Percentiles rank a stretch among this genome's conserved stretches.
phyloP scores from a whole-genome alignment of 768 basidiomycete genomes.

The Paxillus involutus region DNA sequence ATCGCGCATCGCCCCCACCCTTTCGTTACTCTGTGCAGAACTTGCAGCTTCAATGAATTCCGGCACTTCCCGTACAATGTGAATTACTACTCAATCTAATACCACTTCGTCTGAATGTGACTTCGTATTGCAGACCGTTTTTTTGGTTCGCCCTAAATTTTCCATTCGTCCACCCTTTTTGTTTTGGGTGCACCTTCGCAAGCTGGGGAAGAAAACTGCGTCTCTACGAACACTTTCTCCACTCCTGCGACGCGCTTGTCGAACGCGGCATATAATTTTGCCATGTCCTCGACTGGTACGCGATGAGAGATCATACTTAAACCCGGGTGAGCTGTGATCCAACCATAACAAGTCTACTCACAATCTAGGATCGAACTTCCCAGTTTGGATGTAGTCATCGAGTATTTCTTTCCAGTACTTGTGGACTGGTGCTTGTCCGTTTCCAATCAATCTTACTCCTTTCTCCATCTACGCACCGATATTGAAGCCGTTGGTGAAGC shows the following conservation, averaged over 20 bases:
- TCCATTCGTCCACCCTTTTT: constrained; percentile 56
- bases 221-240: constrained; percentile 76
- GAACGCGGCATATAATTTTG: constrained; percentile 62
- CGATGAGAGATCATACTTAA: constrained; percentile 54
- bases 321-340: not conserved
- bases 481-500: constrained; percentile 66
- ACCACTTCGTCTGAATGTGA: not conserved
- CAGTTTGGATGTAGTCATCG: constrained; percentile 58
- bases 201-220: constrained; percentile 48
- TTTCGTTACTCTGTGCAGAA: constrained; percentile 19
- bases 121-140: not conserved
- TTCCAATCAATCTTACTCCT: constrained; percentile 68
- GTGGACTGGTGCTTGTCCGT: constrained; percentile 76
- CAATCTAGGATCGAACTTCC: constrained; percentile 68
- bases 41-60: constrained; percentile 18
- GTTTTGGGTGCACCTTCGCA: constrained; percentile 49
- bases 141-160: not conserved
- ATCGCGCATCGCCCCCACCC: constrained; percentile 9
- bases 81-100: not conserved
- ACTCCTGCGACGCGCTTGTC: constrained; percentile 58
- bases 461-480: constrained; percentile 80
- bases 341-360: constrained; percentile 27
- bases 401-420: constrained; percentile 73
- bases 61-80: not conserved
- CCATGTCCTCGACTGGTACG: constrained; percentile 65